These are phyloP conservation scores for Xylariales sp. DNA, from an alignment of 2,329 filamentous ascomycete genomes.

Conservation along the genomic window DNA sequence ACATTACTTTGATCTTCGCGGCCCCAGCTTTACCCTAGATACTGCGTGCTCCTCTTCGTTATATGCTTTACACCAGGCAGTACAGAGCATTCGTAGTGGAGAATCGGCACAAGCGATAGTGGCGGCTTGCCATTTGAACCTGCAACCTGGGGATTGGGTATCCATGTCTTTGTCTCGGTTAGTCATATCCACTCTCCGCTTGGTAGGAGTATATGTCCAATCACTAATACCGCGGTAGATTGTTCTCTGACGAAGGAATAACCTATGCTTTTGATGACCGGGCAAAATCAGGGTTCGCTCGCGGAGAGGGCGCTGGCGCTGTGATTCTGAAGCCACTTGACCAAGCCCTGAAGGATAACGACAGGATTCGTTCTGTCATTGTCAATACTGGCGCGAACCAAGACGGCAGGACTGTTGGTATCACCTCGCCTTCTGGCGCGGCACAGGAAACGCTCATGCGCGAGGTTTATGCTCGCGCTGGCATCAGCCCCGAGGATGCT, in stretches of 20 bases:
- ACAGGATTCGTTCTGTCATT: conserved; percentile 30
- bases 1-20: conserved; percentile 32
- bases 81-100: conserved; percentile 22
- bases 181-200: background rate
- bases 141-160: conserved; percentile 19
- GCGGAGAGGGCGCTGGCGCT: conserved; percentile 30
- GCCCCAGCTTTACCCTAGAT: conserved; percentile 38
- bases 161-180: conserved; percentile 16
- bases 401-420: conserved; percentile 16
- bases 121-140: conserved; percentile 12
- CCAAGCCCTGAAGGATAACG: conserved; percentile 27
- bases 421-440: conserved; percentile 10
- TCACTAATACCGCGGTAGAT: background rate
- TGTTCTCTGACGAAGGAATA: conserved; percentile 8
- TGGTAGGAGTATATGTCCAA: background rate
- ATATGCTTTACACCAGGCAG: conserved; percentile 27
- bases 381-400: conserved; percentile 24
- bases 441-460: conserved; percentile 18
- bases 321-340: conserved; percentile 29
- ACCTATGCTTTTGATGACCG: conserved; percentile 20
- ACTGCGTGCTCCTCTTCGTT: conserved; percentile 41
- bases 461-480: conserved; percentile 13
- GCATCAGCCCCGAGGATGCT: conserved; percentile 11
- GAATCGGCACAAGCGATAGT: conserved; percentile 18
- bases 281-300: conserved; percentile 27